Conservation (phyloP, 768 basidiomycete species). For the Omphalotus guepiniiformis region DNA sequence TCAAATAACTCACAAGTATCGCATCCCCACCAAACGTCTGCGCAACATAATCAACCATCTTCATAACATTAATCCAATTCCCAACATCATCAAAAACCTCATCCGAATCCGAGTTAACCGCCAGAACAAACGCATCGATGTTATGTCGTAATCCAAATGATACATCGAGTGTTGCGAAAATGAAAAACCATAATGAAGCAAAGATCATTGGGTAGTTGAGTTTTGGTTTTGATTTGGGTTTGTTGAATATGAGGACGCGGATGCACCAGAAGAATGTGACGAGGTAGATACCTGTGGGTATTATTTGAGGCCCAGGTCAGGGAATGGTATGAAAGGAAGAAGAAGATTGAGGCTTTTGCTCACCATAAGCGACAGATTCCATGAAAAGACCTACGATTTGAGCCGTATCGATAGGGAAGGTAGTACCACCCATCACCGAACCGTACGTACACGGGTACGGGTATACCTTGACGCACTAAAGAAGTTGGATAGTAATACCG, state of each 20-base stretch:
- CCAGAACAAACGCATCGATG: constrained; percentile 37
- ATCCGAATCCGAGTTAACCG: constrained; percentile 19
- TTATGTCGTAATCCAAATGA: constrained; percentile 37
- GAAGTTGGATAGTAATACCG: too few species aligned
- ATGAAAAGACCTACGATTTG: constrained; percentile 38
- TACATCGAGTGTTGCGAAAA: constrained; percentile 37
- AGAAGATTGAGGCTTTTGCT: constrained; percentile 1
- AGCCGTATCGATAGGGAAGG: constrained; percentile 31
- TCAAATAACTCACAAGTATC: constrained; percentile 35
- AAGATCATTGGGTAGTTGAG: constrained; percentile 33
- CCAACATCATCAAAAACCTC: constrained; percentile 31
- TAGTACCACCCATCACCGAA: neutral
- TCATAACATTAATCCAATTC: constrained; percentile 39
- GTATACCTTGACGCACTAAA: too few species aligned
- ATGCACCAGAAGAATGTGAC: constrained; percentile 33
- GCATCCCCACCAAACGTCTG: constrained; percentile 41
- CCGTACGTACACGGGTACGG: too few species aligned
- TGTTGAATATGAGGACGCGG: constrained; percentile 27
- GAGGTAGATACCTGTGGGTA: constrained; percentile 28
- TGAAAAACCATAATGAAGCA: constrained; percentile 34
- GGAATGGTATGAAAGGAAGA: neutral
- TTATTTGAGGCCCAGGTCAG: neutral
- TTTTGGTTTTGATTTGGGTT: constrained; percentile 21
- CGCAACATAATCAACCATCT: constrained; percentile 34
- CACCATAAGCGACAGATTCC: constrained; percentile 36